These are phyloP conservation scores for Lachancea lanzarotensis DNA, from an alignment of 805 yeast genomes.

Conservation along the genomic window DNA sequence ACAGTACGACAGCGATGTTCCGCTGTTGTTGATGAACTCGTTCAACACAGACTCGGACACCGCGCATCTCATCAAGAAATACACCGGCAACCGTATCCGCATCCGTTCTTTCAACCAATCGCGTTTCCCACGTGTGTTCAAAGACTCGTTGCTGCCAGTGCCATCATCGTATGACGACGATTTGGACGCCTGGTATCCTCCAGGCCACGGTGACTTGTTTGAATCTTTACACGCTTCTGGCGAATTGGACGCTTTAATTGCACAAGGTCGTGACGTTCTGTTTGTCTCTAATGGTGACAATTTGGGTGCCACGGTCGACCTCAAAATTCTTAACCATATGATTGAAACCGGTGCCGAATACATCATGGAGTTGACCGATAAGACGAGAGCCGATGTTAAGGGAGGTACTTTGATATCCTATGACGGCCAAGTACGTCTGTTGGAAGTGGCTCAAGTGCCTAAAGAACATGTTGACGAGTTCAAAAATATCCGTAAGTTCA, in stretches of 20 bases:
- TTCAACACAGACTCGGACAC: conserved; percentile 97
- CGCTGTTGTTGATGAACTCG: conserved; percentile 94
- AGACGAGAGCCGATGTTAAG: conserved; percentile 98
- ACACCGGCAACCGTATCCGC: conserved; percentile 91
- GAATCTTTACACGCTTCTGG: conserved; percentile 87
- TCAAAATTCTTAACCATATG: conserved; percentile 87
- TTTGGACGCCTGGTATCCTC: conserved; percentile 94
- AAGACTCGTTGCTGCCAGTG: conserved; percentile 93
- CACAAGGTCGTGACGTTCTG: conserved; percentile 88
- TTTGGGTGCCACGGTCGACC: conserved; percentile 96
- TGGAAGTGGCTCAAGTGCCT: conserved; percentile 98
- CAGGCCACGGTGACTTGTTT: conserved; percentile 98
- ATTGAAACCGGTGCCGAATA: conserved; percentile 86
- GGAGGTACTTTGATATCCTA: conserved; percentile 98
- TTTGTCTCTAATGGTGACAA: conserved; percentile 98
- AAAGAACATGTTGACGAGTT: conserved; percentile 97
- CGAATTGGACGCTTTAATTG: conserved; percentile 80
- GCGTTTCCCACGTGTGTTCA: conserved; percentile 91
- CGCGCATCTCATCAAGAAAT: conserved; percentile 89
- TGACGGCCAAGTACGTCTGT: conserved; percentile 86
- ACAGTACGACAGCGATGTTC: conserved; percentile 86
- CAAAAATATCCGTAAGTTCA: conserved; percentile 95
- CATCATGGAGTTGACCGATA: conserved; percentile 97
- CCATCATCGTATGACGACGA: conserved; percentile 70
- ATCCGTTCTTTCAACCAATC: conserved; percentile 96